Evolutionary conservation across 176 grass and related monocot genomes (phyloP), one percentile per base, ranked within the genome.

Genomic region (Musa acuminata): DNA sequence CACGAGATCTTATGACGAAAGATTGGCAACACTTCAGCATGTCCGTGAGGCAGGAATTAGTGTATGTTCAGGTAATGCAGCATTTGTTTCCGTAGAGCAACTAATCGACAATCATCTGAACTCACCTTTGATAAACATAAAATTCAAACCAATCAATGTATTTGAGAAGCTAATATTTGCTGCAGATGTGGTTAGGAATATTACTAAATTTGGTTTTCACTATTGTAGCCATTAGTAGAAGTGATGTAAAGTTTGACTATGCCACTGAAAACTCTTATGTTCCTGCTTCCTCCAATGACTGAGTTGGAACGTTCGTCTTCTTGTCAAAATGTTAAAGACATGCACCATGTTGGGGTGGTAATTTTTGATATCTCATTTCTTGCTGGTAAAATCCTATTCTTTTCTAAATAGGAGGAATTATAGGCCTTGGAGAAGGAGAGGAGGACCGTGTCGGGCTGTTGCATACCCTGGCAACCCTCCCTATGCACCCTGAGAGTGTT

Each of bases 31-130:
- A 58, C 90, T 99, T 57, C 70, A 95, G 51, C 81, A 99, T 72
- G 91, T 95, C 16, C 91, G 96, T 51, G 90, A 95, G 55, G 96
- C 96, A 64, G 96, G 96, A 86, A 91, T 99, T 81, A 99, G 77
- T 71, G 67, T 95, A 26, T 99, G 96, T 67, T 99, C 88, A 74
- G 96, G 96, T 95, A 77, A 71, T 75, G 21, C 49, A 27, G 17
- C 55, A 43, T 83, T 8, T 72, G 51, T 82, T 81, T 23, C 62
- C 23, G 50, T 24, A 14, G 8, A 24, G 2, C n/a, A 50, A 70
- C 9, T 70, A 14, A 12, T 5, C 67, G 14, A 7, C 48, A 19
- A 43, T 7, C 1, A 0, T 11, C 3, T 9, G 19, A 27, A 65
- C 12, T 3, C 9, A 65, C 5, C 9, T 65, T 65, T 14, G 22